phyloP scores from a whole-genome alignment of 1,139 yeast genomes.

The Kodamaea sp. region DNA sequence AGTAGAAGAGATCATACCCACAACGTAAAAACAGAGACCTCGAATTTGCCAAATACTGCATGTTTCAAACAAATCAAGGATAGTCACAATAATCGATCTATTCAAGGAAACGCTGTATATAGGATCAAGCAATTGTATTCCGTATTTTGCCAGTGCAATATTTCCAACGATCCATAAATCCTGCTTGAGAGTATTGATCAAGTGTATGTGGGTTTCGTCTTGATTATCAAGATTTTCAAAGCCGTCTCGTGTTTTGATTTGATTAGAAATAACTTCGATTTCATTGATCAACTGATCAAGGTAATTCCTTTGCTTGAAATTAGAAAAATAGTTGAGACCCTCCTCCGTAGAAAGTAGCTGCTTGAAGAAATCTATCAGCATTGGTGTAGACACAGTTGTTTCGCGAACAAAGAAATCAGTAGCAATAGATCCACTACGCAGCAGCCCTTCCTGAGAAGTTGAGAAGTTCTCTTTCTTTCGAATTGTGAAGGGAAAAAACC shows the following conservation, averaged over 20 bases:
- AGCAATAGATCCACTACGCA: not conserved
- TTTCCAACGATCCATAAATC: slow-evolving; percentile 88
- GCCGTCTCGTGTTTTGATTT: slow-evolving; percentile 18
- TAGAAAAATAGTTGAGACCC: slow-evolving; percentile 54
- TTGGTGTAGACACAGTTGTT: not conserved
- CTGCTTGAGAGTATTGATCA: slow-evolving; percentile 55
- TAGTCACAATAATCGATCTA: slow-evolving; percentile 53
- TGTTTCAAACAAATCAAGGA: slow-evolving; percentile 38
- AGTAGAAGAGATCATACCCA: slow-evolving; percentile 75
- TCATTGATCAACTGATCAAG: slow-evolving; percentile 28
- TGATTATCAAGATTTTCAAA: slow-evolving; percentile 7
- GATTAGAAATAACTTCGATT: slow-evolving; percentile 20
- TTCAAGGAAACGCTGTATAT: slow-evolving; percentile 46
- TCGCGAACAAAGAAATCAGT: not conserved
- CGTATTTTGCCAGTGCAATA: slow-evolving; percentile 68
- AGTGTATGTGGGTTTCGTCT: slow-evolving; percentile 10
- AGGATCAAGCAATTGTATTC: slow-evolving; percentile 67
- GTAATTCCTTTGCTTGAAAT: slow-evolving; percentile 25
- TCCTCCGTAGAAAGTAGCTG: slow-evolving; percentile 79
- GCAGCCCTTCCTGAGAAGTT: slow-evolving; percentile 6
- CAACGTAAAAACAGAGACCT: slow-evolving; percentile 74
- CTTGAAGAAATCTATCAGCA: slow-evolving; percentile 63
- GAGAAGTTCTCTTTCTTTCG: too few relatives aligned
- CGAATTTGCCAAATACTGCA: slow-evolving; percentile 65
- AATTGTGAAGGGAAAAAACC: slow-evolving; percentile 30